Evolutionary conservation across 306 rosid genomes (phyloP).

Genomic region (Glycine soja): DNA sequence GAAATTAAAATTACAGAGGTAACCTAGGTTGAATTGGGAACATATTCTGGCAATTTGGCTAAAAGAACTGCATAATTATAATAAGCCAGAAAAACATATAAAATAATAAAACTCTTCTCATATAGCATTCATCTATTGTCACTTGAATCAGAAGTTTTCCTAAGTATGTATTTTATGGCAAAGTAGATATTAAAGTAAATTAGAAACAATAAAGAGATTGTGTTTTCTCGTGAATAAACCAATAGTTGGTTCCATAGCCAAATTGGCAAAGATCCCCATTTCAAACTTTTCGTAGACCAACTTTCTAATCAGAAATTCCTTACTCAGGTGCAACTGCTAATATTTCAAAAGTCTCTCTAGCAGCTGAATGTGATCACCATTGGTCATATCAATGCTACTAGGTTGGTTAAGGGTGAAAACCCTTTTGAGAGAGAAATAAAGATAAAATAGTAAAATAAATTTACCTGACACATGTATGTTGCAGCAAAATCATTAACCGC

Average conservation of each 20-base stretch:
- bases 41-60: slow-evolving; percentile 28
- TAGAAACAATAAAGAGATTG: background rate
- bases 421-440: background rate
- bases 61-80: slow-evolving; percentile 39
- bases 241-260: slow-evolving; percentile 13
- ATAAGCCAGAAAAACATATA: background rate
- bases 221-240: slow-evolving; percentile 13
- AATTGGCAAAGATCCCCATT: slow-evolving; percentile 13
- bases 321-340: slow-evolving; percentile 16
- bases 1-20: slow-evolving; percentile 30
- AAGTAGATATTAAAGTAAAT: background rate
- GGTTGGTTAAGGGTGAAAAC: too few relatives aligned
- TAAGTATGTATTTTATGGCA: background rate
- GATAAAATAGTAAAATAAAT: background rate
- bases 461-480: slow-evolving; percentile 91
- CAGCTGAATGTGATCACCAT: slow-evolving; percentile 14
- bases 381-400: slow-evolving; percentile 4
- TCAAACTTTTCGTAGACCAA: background rate
- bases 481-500: slow-evolving; percentile 86
- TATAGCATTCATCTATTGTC: slow-evolving; percentile 6
- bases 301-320: slow-evolving; percentile 14
- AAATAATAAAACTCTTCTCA: background rate
- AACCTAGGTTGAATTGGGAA: slow-evolving; percentile 1
- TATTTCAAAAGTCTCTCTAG: slow-evolving; percentile 21
- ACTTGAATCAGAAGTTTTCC: background rate